phyloP scores from a whole-genome alignment of 148 eudicot genomes.

The Camellia granthamiana region DNA sequence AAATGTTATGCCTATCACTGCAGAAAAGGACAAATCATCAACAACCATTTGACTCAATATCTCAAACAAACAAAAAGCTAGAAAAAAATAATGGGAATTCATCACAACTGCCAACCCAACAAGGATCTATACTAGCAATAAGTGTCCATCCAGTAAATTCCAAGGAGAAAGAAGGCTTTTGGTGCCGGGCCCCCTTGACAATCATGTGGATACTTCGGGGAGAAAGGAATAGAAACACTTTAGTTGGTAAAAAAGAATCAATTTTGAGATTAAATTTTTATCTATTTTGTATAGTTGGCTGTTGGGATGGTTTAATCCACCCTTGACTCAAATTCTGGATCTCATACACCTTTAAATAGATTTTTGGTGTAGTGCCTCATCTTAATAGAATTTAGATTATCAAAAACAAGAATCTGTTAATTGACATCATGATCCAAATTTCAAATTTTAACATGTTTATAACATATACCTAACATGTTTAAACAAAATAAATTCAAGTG shows the following conservation, averaged over 20 bases:
- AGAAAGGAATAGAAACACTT: no score
- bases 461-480: neutral
- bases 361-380: no score
- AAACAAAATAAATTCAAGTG: neutral
- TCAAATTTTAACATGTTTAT: neutral
- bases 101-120: neutral
- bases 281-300: no score
- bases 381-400: neutral
- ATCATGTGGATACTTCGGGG: neutral
- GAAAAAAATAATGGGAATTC: neutral
- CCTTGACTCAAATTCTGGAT: no score
- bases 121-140: neutral
- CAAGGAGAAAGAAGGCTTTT: no score
- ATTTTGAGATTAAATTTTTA: no score
- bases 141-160: neutral
- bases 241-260: no score
- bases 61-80: neutral
- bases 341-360: no score
- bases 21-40: neutral
- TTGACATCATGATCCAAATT: neutral
- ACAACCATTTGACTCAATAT: conserved; percentile 1
- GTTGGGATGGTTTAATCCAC: no score
- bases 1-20: neutral
- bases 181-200: neutral
- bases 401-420: neutral